Evolutionary conservation across 352 stramenopile species (phyloP), one percentile per base, ranked within the genome.

Genomic region (Phytophthora multivora): DNA sequence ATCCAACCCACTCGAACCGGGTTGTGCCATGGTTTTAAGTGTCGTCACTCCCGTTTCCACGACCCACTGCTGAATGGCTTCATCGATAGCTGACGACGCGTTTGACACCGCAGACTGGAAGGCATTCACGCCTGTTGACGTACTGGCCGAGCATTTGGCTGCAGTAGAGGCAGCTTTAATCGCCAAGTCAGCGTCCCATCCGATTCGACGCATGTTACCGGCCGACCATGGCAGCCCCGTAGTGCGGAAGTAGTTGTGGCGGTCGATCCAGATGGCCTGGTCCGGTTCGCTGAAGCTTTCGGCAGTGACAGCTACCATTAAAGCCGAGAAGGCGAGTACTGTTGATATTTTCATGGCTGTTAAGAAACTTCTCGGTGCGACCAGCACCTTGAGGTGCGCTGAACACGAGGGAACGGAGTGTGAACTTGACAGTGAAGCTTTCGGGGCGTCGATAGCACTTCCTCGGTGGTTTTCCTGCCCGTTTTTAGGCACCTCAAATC

Each of bases 241-340:
- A 46, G 84, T 88, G 28, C 80, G 82, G 57, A 89, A 88, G 66
- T 78, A 91, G 68, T 89, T 87, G 69, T 88, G 77, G 31, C 79
- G 79, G 64, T 89, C 80, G 54, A 89, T 74, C 75, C 74, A 87
- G 31, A 90, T 70, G 40, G 76, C 76, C 45, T 89, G 69, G 25
- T 88, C 75, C 15, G 25, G 9, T 51, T 60, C 39, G 40, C 41
- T 61, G 52, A 55, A 75, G 40, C 18, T 67, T 50, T 70, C 63
- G 31, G 66, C 61, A 28, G 35, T 40, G 31, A 55, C 51, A 5
- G 39, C 40, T 5, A 49, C 31, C 23, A 13, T 42, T 16, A 35
- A 42, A 16, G 61, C 47, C 31, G 48, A 43, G 21, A 65, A n/a
- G 4, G 18, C 30, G 16, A 70, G 19, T 16, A 60, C 13, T 26